Percentiles rank a stretch among this genome's conserved stretches.
phyloP scores from a whole-genome alignment of 169 alveolate species.

The Perkinsus olseni region DNA sequence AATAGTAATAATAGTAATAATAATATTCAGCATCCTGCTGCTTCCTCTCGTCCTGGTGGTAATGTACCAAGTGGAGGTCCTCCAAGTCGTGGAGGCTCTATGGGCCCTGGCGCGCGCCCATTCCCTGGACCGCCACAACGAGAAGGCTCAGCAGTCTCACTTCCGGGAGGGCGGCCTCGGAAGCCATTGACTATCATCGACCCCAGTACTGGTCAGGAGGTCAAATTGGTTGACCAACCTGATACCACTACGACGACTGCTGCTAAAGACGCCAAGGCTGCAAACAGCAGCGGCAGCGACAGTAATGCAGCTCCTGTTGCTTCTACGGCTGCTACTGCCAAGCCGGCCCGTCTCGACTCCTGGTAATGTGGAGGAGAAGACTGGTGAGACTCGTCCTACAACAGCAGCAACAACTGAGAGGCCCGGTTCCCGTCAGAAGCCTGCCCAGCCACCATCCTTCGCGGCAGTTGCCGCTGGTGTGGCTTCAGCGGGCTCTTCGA shows the following conservation, averaged over 20 bases:
- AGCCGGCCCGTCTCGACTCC: no score
- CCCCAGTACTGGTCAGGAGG: not conserved
- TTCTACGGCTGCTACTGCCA: not conserved
- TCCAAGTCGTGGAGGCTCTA: not conserved
- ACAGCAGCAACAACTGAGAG: not conserved
- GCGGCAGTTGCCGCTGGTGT: constrained; percentile 2
- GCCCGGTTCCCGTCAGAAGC: not conserved
- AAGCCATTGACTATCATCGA: not conserved
- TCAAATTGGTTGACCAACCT: not conserved
- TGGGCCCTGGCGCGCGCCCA: constrained; percentile 4
- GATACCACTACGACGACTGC: no score
- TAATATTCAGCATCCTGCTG: not conserved
- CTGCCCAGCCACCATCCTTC: not conserved
- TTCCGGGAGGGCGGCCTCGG: not conserved
- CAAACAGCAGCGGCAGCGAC: not conserved
- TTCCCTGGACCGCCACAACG: not conserved
- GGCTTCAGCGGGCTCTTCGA: not conserved
- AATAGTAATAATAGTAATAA: not conserved
- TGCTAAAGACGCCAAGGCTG: not conserved
- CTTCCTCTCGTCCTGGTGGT: not conserved
- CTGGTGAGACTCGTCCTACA: not conserved
- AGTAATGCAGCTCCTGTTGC: not conserved
- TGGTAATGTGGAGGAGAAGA: no score
- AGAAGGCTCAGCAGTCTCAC: not conserved
- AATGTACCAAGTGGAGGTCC: not conserved